Evolutionary conservation across 2,329 filamentous ascomycete genomes (phyloP).

Genomic region (Colletotrichum viniferum): DNA sequence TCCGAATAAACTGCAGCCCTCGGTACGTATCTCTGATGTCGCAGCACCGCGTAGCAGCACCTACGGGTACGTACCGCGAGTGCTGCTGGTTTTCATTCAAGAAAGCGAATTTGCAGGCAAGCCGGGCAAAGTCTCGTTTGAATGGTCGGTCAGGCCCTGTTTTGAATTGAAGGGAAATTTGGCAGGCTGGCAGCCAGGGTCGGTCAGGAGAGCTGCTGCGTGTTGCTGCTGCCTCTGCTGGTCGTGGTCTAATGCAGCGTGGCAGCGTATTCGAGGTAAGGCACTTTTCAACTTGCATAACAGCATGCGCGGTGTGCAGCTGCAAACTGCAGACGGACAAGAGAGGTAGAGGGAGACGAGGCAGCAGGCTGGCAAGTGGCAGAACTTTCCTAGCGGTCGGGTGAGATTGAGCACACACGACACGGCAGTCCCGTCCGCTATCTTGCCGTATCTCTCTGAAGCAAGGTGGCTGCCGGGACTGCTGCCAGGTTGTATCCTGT

Average conservation of each 20-base stretch:
- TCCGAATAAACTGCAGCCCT: background rate
- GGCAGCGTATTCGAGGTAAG: background rate
- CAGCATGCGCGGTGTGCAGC: background rate
- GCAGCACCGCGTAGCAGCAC: background rate
- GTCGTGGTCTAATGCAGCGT: background rate
- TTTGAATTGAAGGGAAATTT: constrained; percentile 8
- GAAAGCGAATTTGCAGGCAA: background rate
- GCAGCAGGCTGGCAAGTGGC: background rate
- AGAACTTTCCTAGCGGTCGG: background rate
- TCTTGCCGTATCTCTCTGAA: constrained; percentile 16
- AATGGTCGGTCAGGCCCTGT: background rate
- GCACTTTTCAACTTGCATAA: background rate
- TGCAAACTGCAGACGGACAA: background rate
- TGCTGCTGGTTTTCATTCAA: background rate
- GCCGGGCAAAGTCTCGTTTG: background rate
- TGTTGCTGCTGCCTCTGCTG: background rate
- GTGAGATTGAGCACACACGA: background rate
- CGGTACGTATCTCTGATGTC: background rate
- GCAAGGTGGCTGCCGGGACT: constrained; percentile 13
- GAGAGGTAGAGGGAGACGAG: background rate
- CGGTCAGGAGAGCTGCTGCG: background rate
- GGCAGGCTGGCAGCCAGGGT: background rate
- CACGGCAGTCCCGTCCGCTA: background rate
- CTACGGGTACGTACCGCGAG: background rate
- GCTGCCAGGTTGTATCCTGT: background rate